These are phyloP conservation scores for Fusarium sp. DNA, from an alignment of 2,329 filamentous ascomycete genomes.

Conservation along the genomic window DNA sequence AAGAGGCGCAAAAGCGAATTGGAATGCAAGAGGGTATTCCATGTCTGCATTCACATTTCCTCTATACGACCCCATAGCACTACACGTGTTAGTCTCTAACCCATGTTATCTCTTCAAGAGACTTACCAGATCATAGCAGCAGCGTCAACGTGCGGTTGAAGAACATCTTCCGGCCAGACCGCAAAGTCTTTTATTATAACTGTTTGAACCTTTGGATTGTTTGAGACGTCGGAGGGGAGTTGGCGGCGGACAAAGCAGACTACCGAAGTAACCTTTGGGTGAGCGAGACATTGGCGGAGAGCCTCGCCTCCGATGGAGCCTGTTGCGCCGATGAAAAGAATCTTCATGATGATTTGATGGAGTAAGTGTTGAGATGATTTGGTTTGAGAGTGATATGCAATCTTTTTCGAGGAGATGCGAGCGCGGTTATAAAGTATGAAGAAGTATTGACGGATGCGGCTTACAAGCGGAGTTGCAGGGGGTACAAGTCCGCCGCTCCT, in stretches of 20 bases:
- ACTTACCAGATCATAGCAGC: conserved; percentile 43
- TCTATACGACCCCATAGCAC: conserved; percentile 41
- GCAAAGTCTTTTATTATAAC: conserved; percentile 40
- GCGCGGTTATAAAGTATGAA: not conserved
- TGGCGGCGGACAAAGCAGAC: conserved; percentile 50
- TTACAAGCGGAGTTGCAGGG: not conserved
- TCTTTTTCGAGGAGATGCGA: not conserved
- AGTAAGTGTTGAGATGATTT: not conserved
- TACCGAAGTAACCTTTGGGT: conserved; percentile 47
- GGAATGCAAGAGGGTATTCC: conserved; percentile 40
- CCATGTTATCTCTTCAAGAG: not conserved
- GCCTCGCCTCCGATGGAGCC: conserved; percentile 51
- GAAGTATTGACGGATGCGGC: not conserved
- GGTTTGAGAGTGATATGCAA: not conserved
- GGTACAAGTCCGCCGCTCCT: not conserved
- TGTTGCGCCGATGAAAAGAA: conserved; percentile 52
- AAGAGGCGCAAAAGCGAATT: conserved; percentile 17
- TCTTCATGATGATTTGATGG: conserved; percentile 47
- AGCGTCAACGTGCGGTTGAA: conserved; percentile 31
- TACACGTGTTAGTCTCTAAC: not conserved
- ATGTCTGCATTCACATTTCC: conserved; percentile 35
- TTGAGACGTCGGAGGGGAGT: conserved; percentile 35
- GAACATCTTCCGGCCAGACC: conserved; percentile 30
- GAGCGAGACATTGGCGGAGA: conserved; percentile 50
- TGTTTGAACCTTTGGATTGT: conserved; percentile 25